Percentiles rank a stretch among this genome's conserved stretches.
Conservation (phyloP, 140 eudicot species). For the Anethum foeniculum region DNA sequence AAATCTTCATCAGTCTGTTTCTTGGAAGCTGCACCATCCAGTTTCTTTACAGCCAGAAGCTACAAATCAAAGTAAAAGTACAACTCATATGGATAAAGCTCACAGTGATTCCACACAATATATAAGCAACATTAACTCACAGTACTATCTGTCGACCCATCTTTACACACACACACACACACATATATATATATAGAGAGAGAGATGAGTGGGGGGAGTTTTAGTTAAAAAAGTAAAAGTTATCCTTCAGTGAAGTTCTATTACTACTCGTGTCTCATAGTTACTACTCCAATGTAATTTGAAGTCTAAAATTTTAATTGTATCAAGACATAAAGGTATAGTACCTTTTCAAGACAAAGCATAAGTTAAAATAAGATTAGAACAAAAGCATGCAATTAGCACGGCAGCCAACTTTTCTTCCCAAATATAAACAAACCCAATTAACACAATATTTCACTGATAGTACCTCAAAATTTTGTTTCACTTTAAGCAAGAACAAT, state of each 20-base stretch:
- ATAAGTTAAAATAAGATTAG: not conserved
- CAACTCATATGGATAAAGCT: not conserved
- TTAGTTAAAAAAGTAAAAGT: not conserved
- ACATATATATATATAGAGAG: no score
- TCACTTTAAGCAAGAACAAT: not conserved
- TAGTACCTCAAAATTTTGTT: not conserved
- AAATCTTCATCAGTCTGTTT: constrained; percentile 56
- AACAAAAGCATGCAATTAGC: not conserved
- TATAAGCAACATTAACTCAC: not conserved
- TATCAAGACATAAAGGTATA: not conserved
- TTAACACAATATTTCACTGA: not conserved
- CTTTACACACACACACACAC: no score
- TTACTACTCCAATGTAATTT: not conserved
- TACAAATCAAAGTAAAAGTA: constrained; percentile 5
- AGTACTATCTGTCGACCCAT: not conserved
- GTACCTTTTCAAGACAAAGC: not conserved
- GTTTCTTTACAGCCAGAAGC: constrained; percentile 86
- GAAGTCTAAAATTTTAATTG: not conserved
- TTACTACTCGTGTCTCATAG: not conserved
- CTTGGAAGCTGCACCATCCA: constrained; percentile 47
- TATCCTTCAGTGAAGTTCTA: not conserved
- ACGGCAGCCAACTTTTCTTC: not conserved
- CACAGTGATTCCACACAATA: not conserved
- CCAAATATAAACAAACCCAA: not conserved
- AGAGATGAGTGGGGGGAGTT: not conserved